A percentile compares a stretch with the other conserved stretches of the same genome.
Evolutionary conservation across 2,329 filamentous ascomycete genomes (phyloP).

Genomic region (Monosporascus sp.): DNA sequence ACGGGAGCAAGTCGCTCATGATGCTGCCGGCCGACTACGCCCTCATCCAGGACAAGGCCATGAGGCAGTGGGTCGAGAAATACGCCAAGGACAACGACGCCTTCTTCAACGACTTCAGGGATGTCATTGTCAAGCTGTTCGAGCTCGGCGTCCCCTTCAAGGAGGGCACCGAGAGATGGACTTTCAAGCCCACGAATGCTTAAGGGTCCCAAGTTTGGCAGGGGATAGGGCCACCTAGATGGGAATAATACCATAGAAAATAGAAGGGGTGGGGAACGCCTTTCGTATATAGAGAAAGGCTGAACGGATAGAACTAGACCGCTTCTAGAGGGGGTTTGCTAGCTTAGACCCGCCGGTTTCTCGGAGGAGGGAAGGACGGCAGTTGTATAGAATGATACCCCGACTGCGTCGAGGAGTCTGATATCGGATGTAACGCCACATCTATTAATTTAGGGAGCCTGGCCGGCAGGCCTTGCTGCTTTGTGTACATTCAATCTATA

Average conservation of each 20-base stretch:
- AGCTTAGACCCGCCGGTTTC: not conserved
- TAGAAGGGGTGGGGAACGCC: not conserved
- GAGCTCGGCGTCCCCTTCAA: conserved; percentile 91
- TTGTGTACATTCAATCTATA: too few species aligned
- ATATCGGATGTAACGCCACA: not conserved
- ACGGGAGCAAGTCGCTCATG: conserved; percentile 86
- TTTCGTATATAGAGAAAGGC: not conserved
- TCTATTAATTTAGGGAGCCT: not conserved
- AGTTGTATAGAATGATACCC: not conserved
- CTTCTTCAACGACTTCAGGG: conserved; percentile 92
- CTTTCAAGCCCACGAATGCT: conserved; percentile 55
- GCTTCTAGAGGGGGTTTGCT: not conserved
- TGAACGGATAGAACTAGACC: not conserved
- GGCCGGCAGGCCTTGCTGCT: not conserved
- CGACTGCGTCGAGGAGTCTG: not conserved
- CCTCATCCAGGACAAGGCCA: conserved; percentile 80
- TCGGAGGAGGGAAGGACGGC: not conserved
- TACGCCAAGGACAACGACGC: conserved; percentile 87
- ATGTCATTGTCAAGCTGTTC: conserved; percentile 75
- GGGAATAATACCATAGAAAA: not conserved
- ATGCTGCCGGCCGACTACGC: conserved; percentile 94
- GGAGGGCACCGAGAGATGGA: conserved; percentile 54
- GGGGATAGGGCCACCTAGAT: too few species aligned
- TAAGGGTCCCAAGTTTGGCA: conserved; percentile 13
- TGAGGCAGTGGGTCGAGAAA: conserved; percentile 73